phyloP scores from a whole-genome alignment of 2,329 filamentous ascomycete genomes.

The Rachicladosporium sp. region DNA sequence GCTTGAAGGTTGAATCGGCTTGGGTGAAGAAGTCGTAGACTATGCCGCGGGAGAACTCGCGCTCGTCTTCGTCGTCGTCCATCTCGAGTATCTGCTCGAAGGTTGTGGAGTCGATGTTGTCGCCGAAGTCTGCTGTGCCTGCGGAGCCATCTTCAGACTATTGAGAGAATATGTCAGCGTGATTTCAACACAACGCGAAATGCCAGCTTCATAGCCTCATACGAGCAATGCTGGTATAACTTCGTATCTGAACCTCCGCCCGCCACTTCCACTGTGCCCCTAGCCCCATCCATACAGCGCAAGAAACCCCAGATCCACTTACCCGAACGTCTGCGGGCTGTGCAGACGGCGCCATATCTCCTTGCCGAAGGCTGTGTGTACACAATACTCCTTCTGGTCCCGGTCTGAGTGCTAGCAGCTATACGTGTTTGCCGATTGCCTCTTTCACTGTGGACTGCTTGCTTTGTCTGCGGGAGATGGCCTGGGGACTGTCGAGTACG shows the following conservation, averaged over 20 bases:
- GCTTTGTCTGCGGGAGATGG: no score
- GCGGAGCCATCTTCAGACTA: slow-evolving; percentile 36
- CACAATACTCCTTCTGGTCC: no score
- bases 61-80: slow-evolving; percentile 79
- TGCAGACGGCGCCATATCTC: slow-evolving; percentile 13
- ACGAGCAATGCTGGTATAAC: not conserved
- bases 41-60: slow-evolving; percentile 79
- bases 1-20: slow-evolving; percentile 69
- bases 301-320: slow-evolving; percentile 8
- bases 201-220: not conserved
- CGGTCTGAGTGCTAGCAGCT: no score
- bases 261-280: not conserved
- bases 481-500: no score
- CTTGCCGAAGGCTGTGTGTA: slow-evolving; percentile 1
- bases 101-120: slow-evolving; percentile 64
- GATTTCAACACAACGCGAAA: not conserved
- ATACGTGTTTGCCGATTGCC: no score
- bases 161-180: slow-evolving; percentile 1
- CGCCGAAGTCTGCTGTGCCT: slow-evolving; percentile 51
- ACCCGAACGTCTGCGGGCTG: slow-evolving; percentile 14
- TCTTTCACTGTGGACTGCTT: no score
- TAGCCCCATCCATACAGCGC: slow-evolving; percentile 1
- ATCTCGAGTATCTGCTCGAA: slow-evolving; percentile 96
- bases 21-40: slow-evolving; percentile 90
- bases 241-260: not conserved